phyloP scores from a whole-genome alignment of 495 filamentous ascomycete species.

The Hypoxylon crocopeplum region DNA sequence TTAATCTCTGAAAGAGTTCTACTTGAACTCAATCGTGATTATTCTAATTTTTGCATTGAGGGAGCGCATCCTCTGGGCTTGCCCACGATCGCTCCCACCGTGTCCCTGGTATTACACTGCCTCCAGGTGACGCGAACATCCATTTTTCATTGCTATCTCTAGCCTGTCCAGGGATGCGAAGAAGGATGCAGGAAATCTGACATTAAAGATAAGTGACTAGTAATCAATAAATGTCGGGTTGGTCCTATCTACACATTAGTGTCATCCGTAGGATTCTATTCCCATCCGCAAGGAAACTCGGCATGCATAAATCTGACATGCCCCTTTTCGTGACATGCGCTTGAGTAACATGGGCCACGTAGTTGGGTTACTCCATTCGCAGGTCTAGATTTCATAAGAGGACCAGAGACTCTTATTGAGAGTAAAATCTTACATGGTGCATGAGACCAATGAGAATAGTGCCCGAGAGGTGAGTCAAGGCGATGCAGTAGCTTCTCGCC shows the following conservation, averaged over 20 bases:
- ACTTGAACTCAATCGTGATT: slow-evolving; percentile 79
- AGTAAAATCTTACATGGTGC: neutral
- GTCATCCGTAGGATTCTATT: no score
- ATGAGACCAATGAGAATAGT: slow-evolving; percentile 18
- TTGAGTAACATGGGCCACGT: slow-evolving; percentile 30
- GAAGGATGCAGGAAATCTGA: slow-evolving; percentile 64
- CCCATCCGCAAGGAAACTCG: no score
- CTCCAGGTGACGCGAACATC: slow-evolving; percentile 78
- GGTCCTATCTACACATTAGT: no score
- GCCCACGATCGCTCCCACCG: slow-evolving; percentile 74
- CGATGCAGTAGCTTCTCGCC: slow-evolving; percentile 5
- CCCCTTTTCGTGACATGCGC: no score
- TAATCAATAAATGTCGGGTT: no score
- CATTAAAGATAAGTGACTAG: no score
- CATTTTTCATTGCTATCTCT: slow-evolving; percentile 58
- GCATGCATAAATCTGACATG: no score
- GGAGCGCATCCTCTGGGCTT: slow-evolving; percentile 75
- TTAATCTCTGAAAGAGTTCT: slow-evolving; percentile 78
- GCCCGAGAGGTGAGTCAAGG: slow-evolving; percentile 17
- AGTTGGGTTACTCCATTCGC: slow-evolving; percentile 9
- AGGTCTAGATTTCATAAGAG: slow-evolving; percentile 10
- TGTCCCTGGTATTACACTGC: slow-evolving; percentile 91
- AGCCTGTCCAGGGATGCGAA: slow-evolving; percentile 66
- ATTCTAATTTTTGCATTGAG: slow-evolving; percentile 77
- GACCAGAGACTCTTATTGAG: neutral